A percentile compares a stretch with the other conserved stretches of the same genome.
Evolutionary conservation across 2,329 filamentous ascomycete species (phyloP).

Genomic region (Stachybotrys echinatus): DNA sequence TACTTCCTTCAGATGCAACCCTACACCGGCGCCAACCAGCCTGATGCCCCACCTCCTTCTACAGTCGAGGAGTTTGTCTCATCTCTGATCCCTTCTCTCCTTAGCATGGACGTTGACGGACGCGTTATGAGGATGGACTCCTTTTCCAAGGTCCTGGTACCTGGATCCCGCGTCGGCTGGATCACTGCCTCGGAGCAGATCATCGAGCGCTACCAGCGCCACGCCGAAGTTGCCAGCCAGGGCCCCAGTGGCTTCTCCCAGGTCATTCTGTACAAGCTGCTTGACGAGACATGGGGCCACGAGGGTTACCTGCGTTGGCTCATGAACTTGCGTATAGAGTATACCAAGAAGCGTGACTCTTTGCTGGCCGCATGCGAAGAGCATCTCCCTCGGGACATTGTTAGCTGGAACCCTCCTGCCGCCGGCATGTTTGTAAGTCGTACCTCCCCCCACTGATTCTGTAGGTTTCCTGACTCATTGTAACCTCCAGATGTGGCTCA

Average conservation of each 20-base stretch:
- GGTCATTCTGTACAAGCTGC: constrained; percentile 76
- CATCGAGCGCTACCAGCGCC: constrained; percentile 73
- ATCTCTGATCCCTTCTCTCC: constrained; percentile 55
- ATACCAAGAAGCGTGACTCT: constrained; percentile 72
- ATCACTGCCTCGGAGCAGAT: constrained; percentile 83
- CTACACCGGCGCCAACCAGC: constrained; percentile 52
- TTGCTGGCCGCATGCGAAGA: constrained; percentile 77
- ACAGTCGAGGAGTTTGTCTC: constrained; percentile 68
- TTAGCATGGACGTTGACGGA: constrained; percentile 80
- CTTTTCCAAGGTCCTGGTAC: constrained; percentile 86
- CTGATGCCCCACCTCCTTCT: constrained; percentile 49
- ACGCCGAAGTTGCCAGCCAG: constrained; percentile 80
- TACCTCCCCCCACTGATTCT: constrained; percentile 1
- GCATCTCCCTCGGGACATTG: constrained; percentile 67
- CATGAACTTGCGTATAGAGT: constrained; percentile 73
- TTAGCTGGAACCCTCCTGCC: constrained; percentile 72
- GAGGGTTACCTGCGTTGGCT: constrained; percentile 86
- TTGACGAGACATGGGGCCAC: constrained; percentile 95
- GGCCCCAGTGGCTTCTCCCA: constrained; percentile 83
- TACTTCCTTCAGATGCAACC: constrained; percentile 89
- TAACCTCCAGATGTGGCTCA: constrained; percentile 60
- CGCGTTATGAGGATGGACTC: constrained; percentile 88
- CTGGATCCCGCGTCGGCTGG: constrained; percentile 81
- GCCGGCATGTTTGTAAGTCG: constrained; percentile 90
- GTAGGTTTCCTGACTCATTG: not conserved